Evolutionary conservation across 139 green algal species (phyloP).

Genomic region (Chlamydomonas sp.): DNA sequence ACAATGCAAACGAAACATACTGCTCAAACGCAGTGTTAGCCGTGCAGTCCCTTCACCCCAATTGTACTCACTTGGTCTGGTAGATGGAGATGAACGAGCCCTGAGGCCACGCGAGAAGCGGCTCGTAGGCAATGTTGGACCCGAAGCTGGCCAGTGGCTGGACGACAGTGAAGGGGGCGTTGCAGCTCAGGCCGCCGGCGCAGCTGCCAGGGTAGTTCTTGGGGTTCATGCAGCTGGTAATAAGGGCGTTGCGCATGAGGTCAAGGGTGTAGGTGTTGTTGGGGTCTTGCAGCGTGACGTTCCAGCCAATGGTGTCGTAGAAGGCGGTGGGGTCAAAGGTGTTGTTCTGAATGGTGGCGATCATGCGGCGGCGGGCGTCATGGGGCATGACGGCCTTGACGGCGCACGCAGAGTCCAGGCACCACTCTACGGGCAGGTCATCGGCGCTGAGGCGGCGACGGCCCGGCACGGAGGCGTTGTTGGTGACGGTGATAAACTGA

Average conservation of each 20-base stretch:
- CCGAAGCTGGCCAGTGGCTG: no score
- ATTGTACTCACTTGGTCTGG: no score
- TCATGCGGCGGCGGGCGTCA: not conserved
- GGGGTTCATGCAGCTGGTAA: slow-evolving; percentile 18
- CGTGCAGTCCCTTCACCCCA: no score
- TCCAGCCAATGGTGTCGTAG: slow-evolving; percentile 6
- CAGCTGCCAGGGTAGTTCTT: not conserved
- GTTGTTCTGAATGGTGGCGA: not conserved
- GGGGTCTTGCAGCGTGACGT: slow-evolving; percentile 5
- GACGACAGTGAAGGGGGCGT: no score
- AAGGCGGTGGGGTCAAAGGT: not conserved
- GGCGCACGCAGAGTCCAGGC: not conserved
- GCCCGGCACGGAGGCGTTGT: not conserved
- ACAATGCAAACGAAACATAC: not conserved
- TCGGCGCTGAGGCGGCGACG: slow-evolving; percentile 1
- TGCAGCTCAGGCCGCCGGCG: not conserved
- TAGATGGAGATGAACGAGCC: no score
- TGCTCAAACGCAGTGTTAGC: no score
- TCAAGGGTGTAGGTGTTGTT: not conserved
- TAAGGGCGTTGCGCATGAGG: slow-evolving; percentile 8
- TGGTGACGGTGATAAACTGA: slow-evolving; percentile 2
- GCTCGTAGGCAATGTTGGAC: no score
- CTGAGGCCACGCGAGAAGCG: no score
- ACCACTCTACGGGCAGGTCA: not conserved
- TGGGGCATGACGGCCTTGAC: no score